Base-by-base conservation (phyloP, 768 basidiomycete species). In the Psilocybe azurescens region DNA sequence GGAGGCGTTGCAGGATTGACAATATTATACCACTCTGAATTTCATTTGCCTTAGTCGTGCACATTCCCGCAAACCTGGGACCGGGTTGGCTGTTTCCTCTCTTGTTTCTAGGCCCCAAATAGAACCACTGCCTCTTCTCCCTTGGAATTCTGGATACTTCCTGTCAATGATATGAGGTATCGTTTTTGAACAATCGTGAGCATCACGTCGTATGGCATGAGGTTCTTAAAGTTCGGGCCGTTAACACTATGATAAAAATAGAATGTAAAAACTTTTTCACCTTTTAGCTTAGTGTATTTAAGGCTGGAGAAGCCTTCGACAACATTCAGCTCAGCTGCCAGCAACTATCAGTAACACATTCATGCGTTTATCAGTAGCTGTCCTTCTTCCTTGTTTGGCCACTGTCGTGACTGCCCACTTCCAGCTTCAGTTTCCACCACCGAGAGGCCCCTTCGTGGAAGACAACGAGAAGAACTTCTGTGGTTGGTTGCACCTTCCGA, bases 401-500 rank as follows among this genome's bases (percentile, higher is more conserved):
- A 72, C 84, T 24, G 74, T 77, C 46, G 87, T 78, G 32, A 78
- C 76, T 52, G 93, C 91, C 7, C 94, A 96, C 74, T 95, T 95
- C 77, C 88, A 90, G 66, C 79, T 95, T 47, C 83, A 89, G 68
- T 94, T 85, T 73, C 94, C 94, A 16, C 65, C 78, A 0, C 88
- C 91, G 10, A 81, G 94, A 51, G 94, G 94, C 1, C 70, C 67
- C 0, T 95, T 95, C 71, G 81, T 81, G 57, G 82, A 88, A 58
- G 76, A 82, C 55, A 67, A 79, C 14, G 89, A 91, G 65, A 78
- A 80, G 11, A 75, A 68, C 1, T 90, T 91, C 70, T 94, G 94
- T 69, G 91, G 91, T 90, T 63, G 46, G 39, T 55, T 10, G 28
- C 18, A 47, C 13, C 32, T 8, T 48, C 29, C 36, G 16, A 16